Conservation (phyloP, 768 basidiomycete genomes). For the Filobasidium floriforme region DNA sequence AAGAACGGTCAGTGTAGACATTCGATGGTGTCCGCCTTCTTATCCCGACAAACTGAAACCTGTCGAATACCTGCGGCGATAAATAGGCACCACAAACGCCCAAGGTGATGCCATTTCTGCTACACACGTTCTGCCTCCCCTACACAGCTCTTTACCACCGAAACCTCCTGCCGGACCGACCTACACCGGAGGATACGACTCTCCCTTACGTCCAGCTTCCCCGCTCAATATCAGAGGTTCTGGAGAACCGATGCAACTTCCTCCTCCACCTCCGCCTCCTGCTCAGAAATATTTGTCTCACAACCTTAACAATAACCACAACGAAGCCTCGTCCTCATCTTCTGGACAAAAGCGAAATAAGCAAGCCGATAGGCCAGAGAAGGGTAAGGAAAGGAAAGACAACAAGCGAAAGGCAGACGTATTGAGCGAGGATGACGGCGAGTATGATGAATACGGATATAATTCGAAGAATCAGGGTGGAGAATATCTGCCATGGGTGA, state of each 20-base stretch:
- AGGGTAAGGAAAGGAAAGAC: background rate
- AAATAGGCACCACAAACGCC: background rate
- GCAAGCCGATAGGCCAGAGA: background rate
- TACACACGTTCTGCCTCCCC: background rate
- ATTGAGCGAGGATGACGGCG: constrained; percentile 32
- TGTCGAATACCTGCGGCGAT: no score
- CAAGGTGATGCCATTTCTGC: constrained; percentile 10
- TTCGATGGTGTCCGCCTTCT: no score
- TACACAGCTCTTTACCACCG: background rate
- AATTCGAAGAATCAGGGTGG: constrained; percentile 18
- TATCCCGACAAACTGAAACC: no score
- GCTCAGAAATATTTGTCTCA: background rate
- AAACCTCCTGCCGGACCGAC: background rate
- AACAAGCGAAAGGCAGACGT: constrained; percentile 28
- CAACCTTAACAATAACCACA: background rate
- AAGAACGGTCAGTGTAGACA: background rate
- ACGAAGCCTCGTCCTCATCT: background rate
- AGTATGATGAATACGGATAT: constrained; percentile 47
- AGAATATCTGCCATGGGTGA: constrained; percentile 58
- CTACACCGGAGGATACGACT: constrained; percentile 2
- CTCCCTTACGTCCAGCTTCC: background rate
- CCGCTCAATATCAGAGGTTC: background rate
- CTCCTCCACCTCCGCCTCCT: background rate
- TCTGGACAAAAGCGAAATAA: background rate
- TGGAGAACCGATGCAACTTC: background rate